Evolutionary conservation across 2,329 filamentous ascomycete species (phyloP), one percentile per base, ranked within the genome.

Genomic region (Xylariaceae sp.): DNA sequence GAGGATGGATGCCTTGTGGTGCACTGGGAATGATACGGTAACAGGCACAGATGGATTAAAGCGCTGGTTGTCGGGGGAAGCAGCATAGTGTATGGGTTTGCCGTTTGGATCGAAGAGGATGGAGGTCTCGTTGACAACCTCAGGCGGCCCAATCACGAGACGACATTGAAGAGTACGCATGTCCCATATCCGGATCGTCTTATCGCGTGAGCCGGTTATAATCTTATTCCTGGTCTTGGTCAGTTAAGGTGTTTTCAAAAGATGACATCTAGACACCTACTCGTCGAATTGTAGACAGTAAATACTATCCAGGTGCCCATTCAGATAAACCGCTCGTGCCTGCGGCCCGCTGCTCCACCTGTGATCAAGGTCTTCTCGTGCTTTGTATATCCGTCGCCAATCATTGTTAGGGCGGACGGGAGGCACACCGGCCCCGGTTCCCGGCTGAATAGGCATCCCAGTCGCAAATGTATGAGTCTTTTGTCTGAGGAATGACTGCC

Each of bases 241-340:
- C 68, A 79, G 73, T 57, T 48, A 39, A 19, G 34, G 45, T 36
- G 19, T 14, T 13, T 41, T 2, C 3, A 14, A 36, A 6, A n/a
- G 12, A 19, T 16, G 28, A 31, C 18, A 38, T 9, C 16, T 31
- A 17, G 36, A 45, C 22, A 76, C 86, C 63, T 80, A 91, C 87
- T 97, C 93, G 69, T 99, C 94, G 68, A 97, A 99, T 67, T 99
- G 94, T 51, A 96, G 83, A 71, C 94, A 99, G 73, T 99, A 99
- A 51, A 99, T 95, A 60, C 91, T 97, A 69, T 99, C 94, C 22
- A 86, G 86, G 69, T 99, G 94, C 2, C 94, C 94, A 63, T 94
- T 90, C 18, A 99, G 80, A 69, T 97, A 97, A 50, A 96, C 84
- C 0, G 90, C 87, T 42, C 84, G 86, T 9, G 91, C 89, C 39